These are phyloP conservation scores for Pseudocercospora fuligena DNA, from an alignment of 2,329 filamentous ascomycete genomes.

Conservation along the genomic window DNA sequence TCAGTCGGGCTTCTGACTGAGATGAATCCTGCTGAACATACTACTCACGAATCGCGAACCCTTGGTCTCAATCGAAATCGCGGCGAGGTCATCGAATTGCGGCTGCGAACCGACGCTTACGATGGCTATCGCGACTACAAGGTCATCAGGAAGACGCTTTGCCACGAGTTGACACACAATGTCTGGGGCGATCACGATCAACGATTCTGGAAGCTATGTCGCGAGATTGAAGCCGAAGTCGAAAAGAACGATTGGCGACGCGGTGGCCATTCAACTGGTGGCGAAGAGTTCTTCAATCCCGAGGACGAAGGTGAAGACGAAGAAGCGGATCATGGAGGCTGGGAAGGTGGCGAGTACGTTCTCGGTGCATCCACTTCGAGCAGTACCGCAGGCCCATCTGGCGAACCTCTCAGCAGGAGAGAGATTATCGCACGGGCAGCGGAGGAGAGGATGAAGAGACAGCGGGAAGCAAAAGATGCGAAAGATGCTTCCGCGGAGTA, in stretches of 20 bases:
- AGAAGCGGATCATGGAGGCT: conserved; percentile 70
- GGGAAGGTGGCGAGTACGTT: conserved; percentile 79
- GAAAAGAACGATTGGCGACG: conserved; percentile 76
- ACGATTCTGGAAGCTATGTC: conserved; percentile 87
- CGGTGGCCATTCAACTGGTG: conserved; percentile 67
- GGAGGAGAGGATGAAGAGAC: conserved; percentile 66
- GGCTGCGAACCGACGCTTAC: conserved; percentile 89
- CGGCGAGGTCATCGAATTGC: conserved; percentile 88
- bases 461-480: conserved; percentile 44
- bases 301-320: conserved; percentile 47
- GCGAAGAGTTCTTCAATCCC: conserved; percentile 63
- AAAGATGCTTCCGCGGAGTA: conserved; percentile 35
- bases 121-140: conserved; percentile 94
- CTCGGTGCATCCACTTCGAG: conserved; percentile 41
- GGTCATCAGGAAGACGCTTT: conserved; percentile 87
- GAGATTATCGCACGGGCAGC: conserved; percentile 77
- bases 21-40: conserved; percentile 89
- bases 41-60: conserved; percentile 78
- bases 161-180: conserved; percentile 94
- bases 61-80: conserved; percentile 85
- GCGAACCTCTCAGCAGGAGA: conserved; percentile 65
- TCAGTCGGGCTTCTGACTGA: conserved; percentile 85
- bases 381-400: conserved; percentile 29
- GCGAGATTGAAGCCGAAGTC: conserved; percentile 86
- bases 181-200: conserved; percentile 83